These are phyloP conservation scores for Picea abies DNA, from an alignment of 83 land plant genomes.

Conservation along the genomic window DNA sequence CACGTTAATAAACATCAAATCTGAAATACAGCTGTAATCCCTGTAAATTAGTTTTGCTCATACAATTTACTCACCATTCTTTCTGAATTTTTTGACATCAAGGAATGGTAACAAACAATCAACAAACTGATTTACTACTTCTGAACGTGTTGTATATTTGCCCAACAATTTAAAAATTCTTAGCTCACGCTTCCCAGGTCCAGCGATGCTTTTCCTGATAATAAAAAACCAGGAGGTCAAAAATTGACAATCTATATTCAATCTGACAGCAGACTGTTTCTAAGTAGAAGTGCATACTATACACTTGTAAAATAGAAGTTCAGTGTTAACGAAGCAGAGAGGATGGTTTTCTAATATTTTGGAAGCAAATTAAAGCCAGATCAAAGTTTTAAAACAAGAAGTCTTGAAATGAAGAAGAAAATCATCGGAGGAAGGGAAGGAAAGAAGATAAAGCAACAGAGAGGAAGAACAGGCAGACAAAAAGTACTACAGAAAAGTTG, in stretches of 20 bases:
- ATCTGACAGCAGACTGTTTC: not conserved
- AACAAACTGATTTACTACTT: conserved; percentile 50
- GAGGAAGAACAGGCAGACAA: too few relatives aligned
- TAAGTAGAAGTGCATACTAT: too few relatives aligned
- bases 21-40: not conserved
- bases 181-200: conserved; percentile 46
- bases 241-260: not conserved
- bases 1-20: not conserved
- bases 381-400: too few relatives aligned
- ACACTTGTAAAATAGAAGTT: too few relatives aligned
- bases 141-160: conserved; percentile 48
- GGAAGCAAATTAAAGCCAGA: too few relatives aligned
- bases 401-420: too few relatives aligned
- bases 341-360: too few relatives aligned
- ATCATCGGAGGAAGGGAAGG: too few relatives aligned
- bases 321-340: too few relatives aligned
- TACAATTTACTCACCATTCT: conserved; percentile 47
- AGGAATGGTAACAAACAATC: conserved; percentile 76
- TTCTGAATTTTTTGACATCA: conserved; percentile 29
- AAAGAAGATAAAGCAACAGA: too few relatives aligned
- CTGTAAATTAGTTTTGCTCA: not conserved
- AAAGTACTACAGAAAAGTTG: too few relatives aligned
- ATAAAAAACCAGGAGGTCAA: not conserved
- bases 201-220: conserved; percentile 39
- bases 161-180: conserved; percentile 54